These are phyloP conservation scores for Lachnellula arida DNA, from an alignment of 2,329 filamentous ascomycete genomes.

Conservation along the genomic window DNA sequence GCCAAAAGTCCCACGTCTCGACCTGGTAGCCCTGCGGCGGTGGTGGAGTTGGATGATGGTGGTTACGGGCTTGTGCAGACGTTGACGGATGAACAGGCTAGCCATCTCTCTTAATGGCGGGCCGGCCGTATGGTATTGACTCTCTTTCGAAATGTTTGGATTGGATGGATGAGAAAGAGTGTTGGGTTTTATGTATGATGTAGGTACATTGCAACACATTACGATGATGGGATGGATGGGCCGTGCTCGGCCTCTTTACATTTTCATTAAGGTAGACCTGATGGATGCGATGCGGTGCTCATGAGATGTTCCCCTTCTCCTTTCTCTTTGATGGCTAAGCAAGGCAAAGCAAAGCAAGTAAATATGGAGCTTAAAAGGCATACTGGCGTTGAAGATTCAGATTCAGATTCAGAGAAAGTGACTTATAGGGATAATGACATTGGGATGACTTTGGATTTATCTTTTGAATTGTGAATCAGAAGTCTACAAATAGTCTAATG, in stretches of 20 bases:
- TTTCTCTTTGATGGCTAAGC: conserved; percentile 5
- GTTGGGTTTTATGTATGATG: conserved; percentile 1
- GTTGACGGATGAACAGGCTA: conserved; percentile 27
- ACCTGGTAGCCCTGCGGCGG: conserved; percentile 1
- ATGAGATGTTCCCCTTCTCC: neutral
- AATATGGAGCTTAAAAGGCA: conserved; percentile 23
- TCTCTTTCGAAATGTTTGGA: neutral
- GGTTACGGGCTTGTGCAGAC: conserved; percentile 12
- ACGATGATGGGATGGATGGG: neutral
- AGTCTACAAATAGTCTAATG: too few relatives aligned
- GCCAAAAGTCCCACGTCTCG: conserved; percentile 11
- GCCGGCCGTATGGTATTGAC: neutral
- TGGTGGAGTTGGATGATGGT: neutral
- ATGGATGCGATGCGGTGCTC: too few relatives aligned
- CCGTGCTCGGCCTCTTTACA: too few relatives aligned
- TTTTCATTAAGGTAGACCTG: too few relatives aligned
- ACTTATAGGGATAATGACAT: neutral
- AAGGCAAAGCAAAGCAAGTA: conserved; percentile 10
- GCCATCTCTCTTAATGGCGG: conserved; percentile 24
- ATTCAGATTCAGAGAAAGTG: neutral
- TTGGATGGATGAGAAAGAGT: neutral
- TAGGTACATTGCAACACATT: neutral
- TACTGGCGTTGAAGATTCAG: conserved; percentile 14
- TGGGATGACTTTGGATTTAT: neutral
- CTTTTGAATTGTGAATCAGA: neutral